These are phyloP conservation scores for Backusella parvicylindrica DNA, from an alignment of 192 early-diverging fungal species.

Conservation along the genomic window DNA sequence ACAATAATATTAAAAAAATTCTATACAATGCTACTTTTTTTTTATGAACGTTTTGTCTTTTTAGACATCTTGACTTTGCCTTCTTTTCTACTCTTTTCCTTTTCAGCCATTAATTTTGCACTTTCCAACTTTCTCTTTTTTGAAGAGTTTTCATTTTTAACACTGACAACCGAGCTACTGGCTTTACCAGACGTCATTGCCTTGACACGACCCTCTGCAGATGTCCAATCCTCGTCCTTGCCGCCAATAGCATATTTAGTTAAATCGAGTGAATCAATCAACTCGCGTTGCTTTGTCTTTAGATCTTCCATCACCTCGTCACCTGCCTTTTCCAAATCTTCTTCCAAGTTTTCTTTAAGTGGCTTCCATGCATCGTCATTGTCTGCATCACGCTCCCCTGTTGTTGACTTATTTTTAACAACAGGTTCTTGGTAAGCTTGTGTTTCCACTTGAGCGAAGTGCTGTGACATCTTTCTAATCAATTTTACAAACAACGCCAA, in stretches of 20 bases:
- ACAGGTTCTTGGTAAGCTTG: conserved; percentile 39
- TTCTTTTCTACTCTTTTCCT: conserved; percentile 38
- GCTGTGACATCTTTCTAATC: conserved; percentile 78
- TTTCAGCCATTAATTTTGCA: conserved; percentile 41
- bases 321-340: conserved; percentile 84
- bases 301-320: conserved; percentile 64
- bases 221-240: conserved; percentile 68
- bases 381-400: conserved; percentile 42
- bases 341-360: conserved; percentile 65
- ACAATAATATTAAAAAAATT: background rate
- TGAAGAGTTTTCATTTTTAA: conserved; percentile 63
- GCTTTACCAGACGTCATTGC: conserved; percentile 43
- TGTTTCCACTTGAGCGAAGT: conserved; percentile 62
- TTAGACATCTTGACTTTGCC: conserved; percentile 36
- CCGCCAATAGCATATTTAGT: conserved; percentile 70
- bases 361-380: conserved; percentile 91
- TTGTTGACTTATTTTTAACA: background rate
- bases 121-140: conserved; percentile 53
- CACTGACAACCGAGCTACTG: conserved; percentile 64
- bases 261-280: conserved; percentile 76
- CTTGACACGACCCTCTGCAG: conserved; percentile 61
- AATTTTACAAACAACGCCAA: conserved; percentile 94
- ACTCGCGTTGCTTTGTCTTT: conserved; percentile 69
- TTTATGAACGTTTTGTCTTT: conserved; percentile 35
- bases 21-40: conserved; percentile 2